Evolutionary conservation across 371 early-diverging fungal species (phyloP).

Genomic region (Circinella minor): DNA sequence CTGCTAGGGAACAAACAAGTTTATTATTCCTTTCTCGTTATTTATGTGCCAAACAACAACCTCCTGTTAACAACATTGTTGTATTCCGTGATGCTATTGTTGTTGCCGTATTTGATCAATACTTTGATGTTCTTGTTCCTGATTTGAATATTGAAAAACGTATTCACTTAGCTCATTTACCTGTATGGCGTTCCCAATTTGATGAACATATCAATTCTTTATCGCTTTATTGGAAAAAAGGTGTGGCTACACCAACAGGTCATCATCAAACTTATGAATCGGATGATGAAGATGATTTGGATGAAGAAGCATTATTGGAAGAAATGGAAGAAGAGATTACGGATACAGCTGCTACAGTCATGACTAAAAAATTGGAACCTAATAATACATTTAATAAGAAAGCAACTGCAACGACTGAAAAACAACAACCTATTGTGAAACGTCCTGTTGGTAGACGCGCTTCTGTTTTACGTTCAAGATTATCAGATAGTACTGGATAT

Average conservation of each 20-base stretch:
- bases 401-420: not conserved
- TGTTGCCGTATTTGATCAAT: conserved; percentile 49
- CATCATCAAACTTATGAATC: conserved; percentile 33
- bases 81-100: conserved; percentile 46
- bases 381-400: not conserved
- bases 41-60: conserved; percentile 36
- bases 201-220: conserved; percentile 38
- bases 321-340: conserved; percentile 28
- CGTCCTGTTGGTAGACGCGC: conserved; percentile 26
- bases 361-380: not conserved
- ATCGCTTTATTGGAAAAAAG: conserved; percentile 62
- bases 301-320: conserved; percentile 40
- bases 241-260: conserved; percentile 45
- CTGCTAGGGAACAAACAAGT: conserved; percentile 75
- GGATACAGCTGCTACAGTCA: not conserved
- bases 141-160: conserved; percentile 67
- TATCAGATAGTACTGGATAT: conserved; percentile 44
- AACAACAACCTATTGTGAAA: not conserved
- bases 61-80: conserved; percentile 26
- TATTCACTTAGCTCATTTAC: conserved; percentile 49
- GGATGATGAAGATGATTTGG: conserved; percentile 34
- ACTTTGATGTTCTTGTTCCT: conserved; percentile 65
- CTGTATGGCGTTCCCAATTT: conserved; percentile 45
- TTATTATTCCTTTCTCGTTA: conserved; percentile 69
- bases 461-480: conserved; percentile 39